phyloP scores from a whole-genome alignment of 495 filamentous ascomycete genomes.

The Penicillium robsamsonii region DNA sequence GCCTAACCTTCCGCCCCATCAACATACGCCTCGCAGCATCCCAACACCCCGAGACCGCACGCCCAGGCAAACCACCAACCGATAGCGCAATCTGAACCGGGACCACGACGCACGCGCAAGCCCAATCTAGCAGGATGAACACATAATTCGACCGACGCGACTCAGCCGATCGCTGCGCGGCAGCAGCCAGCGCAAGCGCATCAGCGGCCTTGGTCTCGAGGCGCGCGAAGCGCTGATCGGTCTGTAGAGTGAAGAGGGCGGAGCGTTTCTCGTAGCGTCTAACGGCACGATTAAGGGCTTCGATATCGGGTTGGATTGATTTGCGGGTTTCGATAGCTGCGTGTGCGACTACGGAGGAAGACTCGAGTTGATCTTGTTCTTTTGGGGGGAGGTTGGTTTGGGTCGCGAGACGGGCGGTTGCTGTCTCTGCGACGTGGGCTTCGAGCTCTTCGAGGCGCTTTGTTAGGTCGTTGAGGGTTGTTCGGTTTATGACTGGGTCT shows the following conservation, averaged over 20 bases:
- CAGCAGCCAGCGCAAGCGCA: slow-evolving; percentile 74
- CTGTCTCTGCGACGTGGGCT: slow-evolving; percentile 49
- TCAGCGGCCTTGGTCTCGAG: slow-evolving; percentile 71
- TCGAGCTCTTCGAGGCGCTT: slow-evolving; percentile 72
- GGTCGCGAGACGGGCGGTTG: slow-evolving; percentile 22
- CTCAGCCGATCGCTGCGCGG: slow-evolving; percentile 53
- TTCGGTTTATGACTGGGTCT: slow-evolving; percentile 37
- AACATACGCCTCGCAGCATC: slow-evolving; percentile 15
- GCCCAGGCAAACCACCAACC: slow-evolving; percentile 26
- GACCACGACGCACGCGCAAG: slow-evolving; percentile 29
- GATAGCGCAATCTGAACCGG: slow-evolving; percentile 30
- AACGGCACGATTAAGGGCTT: slow-evolving; percentile 85
- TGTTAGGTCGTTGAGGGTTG: slow-evolving; percentile 55
- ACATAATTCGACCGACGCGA: slow-evolving; percentile 22
- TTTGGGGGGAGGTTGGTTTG: slow-evolving; percentile 3
- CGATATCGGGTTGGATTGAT: slow-evolving; percentile 73
- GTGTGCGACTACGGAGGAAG: slow-evolving; percentile 39
- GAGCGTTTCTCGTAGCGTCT: slow-evolving; percentile 92
- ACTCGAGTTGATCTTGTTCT: slow-evolving; percentile 10
- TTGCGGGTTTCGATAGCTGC: slow-evolving; percentile 62
- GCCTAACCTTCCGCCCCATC: background rate
- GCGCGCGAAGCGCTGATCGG: slow-evolving; percentile 67
- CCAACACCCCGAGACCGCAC: slow-evolving; percentile 21
- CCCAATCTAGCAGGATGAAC: slow-evolving; percentile 27
- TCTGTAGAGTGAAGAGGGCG: slow-evolving; percentile 66